Percentiles rank a stretch among this genome's conserved stretches.
Evolutionary conservation across 345 rosid genomes (phyloP).

Genomic region (Pugionium dolabratum): DNA sequence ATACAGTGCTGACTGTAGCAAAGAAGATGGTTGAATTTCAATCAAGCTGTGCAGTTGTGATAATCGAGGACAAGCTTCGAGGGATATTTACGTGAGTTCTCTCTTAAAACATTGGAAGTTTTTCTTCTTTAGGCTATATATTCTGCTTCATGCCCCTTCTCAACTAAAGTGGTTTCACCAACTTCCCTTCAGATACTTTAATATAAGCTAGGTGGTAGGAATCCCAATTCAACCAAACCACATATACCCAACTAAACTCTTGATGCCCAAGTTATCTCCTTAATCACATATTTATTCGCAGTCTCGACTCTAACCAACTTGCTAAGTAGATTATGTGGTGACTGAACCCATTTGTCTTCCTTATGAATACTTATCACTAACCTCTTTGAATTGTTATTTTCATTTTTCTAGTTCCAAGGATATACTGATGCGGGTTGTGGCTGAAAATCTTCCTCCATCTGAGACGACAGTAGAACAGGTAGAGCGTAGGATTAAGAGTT

Average conservation of each 20-base stretch:
- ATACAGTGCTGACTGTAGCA: constrained; percentile 69
- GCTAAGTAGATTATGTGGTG: constrained; percentile 4
- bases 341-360: constrained; percentile 12
- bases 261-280: neutral
- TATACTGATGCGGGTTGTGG: constrained; percentile 92
- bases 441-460: constrained; percentile 74
- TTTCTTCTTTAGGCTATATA: constrained; percentile 22
- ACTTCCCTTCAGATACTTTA: constrained; percentile 12
- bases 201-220: constrained; percentile 2
- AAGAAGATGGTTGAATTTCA: constrained; percentile 85
- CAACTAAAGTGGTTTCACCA: neutral
- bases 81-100: constrained; percentile 90
- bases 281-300: neutral
- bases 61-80: constrained; percentile 67
- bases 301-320: constrained; percentile 10
- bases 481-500: constrained; percentile 7
- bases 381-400: constrained; percentile 26
- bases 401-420: constrained; percentile 75
- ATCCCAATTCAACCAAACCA: constrained; percentile 13
- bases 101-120: constrained; percentile 7
- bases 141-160: constrained; percentile 4
- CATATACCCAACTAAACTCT: neutral
- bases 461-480: constrained; percentile 87
- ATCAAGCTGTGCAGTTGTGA: constrained; percentile 73
- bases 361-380: constrained; percentile 7